phyloP scores from a whole-genome alignment of 2,329 filamentous ascomycete species.

The Alternaria conjuncta region DNA sequence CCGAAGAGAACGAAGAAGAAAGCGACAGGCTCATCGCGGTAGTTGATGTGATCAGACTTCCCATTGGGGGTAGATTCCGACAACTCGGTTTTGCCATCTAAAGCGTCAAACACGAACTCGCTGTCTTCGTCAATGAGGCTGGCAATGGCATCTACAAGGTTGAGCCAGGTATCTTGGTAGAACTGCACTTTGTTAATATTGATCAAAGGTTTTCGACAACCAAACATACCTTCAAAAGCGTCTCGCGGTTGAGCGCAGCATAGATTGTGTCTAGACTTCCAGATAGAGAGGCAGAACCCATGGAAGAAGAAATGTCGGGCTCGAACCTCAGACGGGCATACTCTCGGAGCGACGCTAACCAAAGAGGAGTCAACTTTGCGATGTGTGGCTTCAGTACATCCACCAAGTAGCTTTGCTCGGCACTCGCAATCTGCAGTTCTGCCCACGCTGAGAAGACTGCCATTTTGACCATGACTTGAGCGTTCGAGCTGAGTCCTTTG shows the following conservation, averaged over 20 bases:
- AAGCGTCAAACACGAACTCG: slow-evolving; percentile 94
- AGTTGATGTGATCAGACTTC: slow-evolving; percentile 83
- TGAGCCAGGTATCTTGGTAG: slow-evolving; percentile 97
- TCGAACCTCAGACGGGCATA: slow-evolving; percentile 94
- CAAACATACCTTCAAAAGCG: slow-evolving; percentile 71
- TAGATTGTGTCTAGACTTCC: slow-evolving; percentile 93
- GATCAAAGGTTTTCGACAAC: not conserved
- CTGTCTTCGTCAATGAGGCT: slow-evolving; percentile 97
- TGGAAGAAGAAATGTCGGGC: slow-evolving; percentile 91
- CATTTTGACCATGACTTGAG: slow-evolving; percentile 98
- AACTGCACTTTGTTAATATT: slow-evolving; percentile 60
- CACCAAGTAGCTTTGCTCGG: slow-evolving; percentile 86
- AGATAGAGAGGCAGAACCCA: slow-evolving; percentile 80
- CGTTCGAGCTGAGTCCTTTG: slow-evolving; percentile 90
- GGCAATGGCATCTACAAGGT: slow-evolving; percentile 94
- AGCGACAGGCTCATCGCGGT: slow-evolving; percentile 94
- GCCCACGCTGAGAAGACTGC: slow-evolving; percentile 97
- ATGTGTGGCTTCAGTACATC: slow-evolving; percentile 91
- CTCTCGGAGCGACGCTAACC: slow-evolving; percentile 90
- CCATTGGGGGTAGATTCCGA: slow-evolving; percentile 50
- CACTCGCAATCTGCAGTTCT: slow-evolving; percentile 92
- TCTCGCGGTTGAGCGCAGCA: slow-evolving; percentile 91
- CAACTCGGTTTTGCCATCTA: slow-evolving; percentile 76
- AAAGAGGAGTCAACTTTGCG: slow-evolving; percentile 85
- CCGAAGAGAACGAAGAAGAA: slow-evolving; percentile 99